These are phyloP conservation scores for Tetradesmus lagerheimii DNA, from an alignment of 139 green algal genomes.

Conservation along the genomic window DNA sequence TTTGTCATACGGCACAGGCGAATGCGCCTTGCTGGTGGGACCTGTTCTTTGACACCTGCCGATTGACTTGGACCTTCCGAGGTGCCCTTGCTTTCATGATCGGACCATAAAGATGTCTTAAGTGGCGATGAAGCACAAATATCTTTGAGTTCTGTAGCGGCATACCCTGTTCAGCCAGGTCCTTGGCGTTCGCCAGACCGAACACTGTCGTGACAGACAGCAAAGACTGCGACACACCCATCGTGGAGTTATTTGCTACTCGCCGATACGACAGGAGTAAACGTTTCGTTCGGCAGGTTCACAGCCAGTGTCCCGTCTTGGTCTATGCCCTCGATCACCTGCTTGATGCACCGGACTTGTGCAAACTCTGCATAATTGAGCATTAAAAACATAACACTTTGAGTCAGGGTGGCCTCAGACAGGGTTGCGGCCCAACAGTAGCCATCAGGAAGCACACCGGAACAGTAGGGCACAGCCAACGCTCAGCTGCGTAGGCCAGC, in stretches of 20 bases:
- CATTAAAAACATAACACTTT: too few relatives aligned
- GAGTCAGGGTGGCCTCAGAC: too few relatives aligned
- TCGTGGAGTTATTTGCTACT: neutral
- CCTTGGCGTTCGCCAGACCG: neutral
- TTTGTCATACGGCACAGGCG: too few relatives aligned
- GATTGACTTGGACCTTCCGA: neutral
- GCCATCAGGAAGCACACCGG: neutral
- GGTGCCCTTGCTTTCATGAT: neutral
- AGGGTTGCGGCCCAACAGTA: neutral
- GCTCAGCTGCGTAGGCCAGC: neutral
- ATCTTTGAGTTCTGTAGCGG: too few relatives aligned
- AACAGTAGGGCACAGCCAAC: neutral
- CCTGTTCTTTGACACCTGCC: neutral
- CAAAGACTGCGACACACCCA: neutral
- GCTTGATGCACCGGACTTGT: neutral
- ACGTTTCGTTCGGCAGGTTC: neutral
- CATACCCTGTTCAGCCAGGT: neutral
- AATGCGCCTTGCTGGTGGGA: too few relatives aligned
- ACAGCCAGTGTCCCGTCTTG: neutral
- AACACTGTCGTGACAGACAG: neutral
- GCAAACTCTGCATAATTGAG: neutral
- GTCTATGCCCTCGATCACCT: neutral
- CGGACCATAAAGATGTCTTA: neutral
- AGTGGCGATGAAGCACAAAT: too few relatives aligned
- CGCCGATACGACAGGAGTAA: neutral